Conservation (phyloP, 306 rosid genomes). For the Hippophae rhamnoides region DNA sequence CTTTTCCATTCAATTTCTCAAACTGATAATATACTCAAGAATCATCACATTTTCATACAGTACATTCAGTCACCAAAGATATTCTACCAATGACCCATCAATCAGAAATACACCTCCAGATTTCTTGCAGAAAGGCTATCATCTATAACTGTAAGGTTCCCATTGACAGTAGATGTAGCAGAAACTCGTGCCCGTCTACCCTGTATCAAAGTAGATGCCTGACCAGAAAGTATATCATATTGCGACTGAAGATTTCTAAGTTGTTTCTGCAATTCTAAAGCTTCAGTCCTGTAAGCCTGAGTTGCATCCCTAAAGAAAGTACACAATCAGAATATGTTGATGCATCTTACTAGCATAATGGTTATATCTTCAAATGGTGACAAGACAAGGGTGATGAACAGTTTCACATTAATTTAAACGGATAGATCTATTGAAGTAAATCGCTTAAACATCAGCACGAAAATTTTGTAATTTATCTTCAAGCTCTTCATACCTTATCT, state of each 20-base stretch:
- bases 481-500: neutral
- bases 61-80: neutral
- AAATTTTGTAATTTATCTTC: neutral
- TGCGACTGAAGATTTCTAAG: constrained; percentile 64
- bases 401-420: too few relatives aligned
- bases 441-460: too few relatives aligned
- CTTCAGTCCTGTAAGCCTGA: constrained; percentile 63
- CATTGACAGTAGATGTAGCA: constrained; percentile 86
- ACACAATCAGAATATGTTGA: constrained; percentile 5
- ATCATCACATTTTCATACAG: too few relatives aligned
- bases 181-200: constrained; percentile 90
- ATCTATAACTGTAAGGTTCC: constrained; percentile 66
- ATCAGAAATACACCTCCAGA: constrained; percentile 45
- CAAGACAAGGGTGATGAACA: too few relatives aligned
- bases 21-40: too few relatives aligned
- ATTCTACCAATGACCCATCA: neutral
- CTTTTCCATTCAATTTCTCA: too few relatives aligned
- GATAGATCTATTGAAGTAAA: too few relatives aligned
- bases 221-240: constrained; percentile 72
- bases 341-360: constrained; percentile 1
- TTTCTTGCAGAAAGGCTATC: constrained; percentile 83
- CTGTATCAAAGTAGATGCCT: constrained; percentile 73
- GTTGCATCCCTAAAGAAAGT: constrained; percentile 59
- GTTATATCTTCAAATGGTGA: neutral
- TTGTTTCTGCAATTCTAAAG: constrained; percentile 66